Evolutionary conservation across 2,329 filamentous ascomycete species (phyloP), one percentile per base, ranked within the genome.

Genomic region (Shiraia bambusicola): DNA sequence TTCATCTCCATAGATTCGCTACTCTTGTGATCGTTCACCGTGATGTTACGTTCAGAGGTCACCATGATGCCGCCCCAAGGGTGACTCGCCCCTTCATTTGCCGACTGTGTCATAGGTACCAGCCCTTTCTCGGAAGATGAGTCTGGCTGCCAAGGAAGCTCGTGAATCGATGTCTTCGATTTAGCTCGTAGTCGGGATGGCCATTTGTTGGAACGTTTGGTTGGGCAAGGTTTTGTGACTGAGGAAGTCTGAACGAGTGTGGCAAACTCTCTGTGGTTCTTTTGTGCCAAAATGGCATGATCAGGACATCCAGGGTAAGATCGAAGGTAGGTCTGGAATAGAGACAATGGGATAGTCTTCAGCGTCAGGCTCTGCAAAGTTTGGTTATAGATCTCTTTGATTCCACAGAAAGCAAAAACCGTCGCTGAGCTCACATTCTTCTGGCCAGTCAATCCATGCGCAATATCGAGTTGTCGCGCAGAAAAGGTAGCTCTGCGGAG

Each of bases 201-300:
- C 56, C 55, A 62, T 37, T 40, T 56, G 13, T 37, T 50, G 16
- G 35, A 28, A 13, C 32, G 34, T 5, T 44, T 28, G 3, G 44
- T 29, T 7, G 42, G 34, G 3, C 49, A 22, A 5, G 37, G 12
- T 24, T 43, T 35, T 6, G 38, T 40, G 0, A 54, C 47, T 3
- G 45, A 43, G 9, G 45, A 32, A 7, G 25, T 26, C 12, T 28
- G 47, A 11, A 72, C 58, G 3, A 74, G 59, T 6, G 67, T 62
- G 34, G 65, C 66, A 42, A 77, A 76, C 24, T 76, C 71, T 28
- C 69, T 67, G 42, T 75, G 72, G 34, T 76, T 74, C 29, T 69
- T 67, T 11, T 68, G 68, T 3, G 66, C 67, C 3, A 77, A 56
- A 9, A 72, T 64, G 11, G 65, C 65, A 40, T 76, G 72, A 48